These are phyloP conservation scores for Mallotus japonicus DNA, from an alignment of 441 rosid species.

Conservation along the genomic window DNA sequence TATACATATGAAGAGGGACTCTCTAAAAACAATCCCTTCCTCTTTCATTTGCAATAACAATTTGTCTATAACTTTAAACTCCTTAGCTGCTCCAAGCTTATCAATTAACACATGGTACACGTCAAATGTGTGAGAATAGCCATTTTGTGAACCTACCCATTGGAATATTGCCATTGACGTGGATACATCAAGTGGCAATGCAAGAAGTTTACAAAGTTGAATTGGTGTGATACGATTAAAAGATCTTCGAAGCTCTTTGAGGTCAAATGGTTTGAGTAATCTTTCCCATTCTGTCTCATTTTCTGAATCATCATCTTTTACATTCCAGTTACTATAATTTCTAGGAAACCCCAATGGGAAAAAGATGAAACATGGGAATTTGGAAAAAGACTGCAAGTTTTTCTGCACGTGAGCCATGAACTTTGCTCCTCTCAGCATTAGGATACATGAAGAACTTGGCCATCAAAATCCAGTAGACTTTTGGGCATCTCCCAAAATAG, in stretches of 20 bases:
- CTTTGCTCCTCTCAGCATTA: constrained; percentile 49
- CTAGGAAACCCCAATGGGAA: constrained; percentile 27
- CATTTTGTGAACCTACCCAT: constrained; percentile 63
- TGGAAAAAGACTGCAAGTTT: constrained; percentile 28
- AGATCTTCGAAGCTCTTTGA: constrained; percentile 56
- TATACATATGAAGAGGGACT: constrained; percentile 64
- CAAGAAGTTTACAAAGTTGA: constrained; percentile 71
- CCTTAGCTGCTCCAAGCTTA: constrained; percentile 66
- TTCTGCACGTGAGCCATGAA: constrained; percentile 34
- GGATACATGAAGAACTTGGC: constrained; percentile 12
- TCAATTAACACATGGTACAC: constrained; percentile 57
- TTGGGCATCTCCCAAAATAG: neutral
- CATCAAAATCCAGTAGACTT: constrained; percentile 1
- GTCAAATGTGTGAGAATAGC: constrained; percentile 62
- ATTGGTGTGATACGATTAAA: constrained; percentile 55
- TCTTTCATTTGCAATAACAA: constrained; percentile 73
- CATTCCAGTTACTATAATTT: constrained; percentile 10
- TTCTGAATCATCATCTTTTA: constrained; percentile 27
- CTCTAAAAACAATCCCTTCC: constrained; percentile 61
- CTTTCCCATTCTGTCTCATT: constrained; percentile 73
- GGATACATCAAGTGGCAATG: constrained; percentile 65
- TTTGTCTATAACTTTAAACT: constrained; percentile 62
- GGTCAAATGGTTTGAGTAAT: constrained; percentile 72
- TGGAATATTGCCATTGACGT: constrained; percentile 63
- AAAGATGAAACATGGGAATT: constrained; percentile 8